Base-by-base conservation (phyloP, 305 asterid genomes). In the Ilex paraguariensis region DNA sequence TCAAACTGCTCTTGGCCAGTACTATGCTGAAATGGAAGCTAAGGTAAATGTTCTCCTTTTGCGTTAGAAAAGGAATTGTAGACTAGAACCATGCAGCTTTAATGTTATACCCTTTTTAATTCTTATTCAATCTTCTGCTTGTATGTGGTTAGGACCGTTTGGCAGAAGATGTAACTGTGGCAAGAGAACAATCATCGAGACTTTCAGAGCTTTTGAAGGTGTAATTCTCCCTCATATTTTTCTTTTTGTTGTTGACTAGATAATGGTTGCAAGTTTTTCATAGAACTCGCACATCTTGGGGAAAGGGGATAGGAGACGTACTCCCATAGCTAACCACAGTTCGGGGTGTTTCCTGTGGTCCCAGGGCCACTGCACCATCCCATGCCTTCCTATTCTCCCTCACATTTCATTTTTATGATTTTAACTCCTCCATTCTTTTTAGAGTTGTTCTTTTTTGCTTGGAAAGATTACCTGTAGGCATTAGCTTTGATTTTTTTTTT, bases 1-100 rank as follows among this genome's bases (percentile, higher is more conserved):
- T 64, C 98, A 88, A 79, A 88, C 97, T 75, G 99, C 99, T 10
- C 95, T 94, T 62, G 97, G 99, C 65, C 99, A 91, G 81, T 88
- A 91, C 78, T 88, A 94, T 71, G 99, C 99, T 33, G 99, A 94
- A 85, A 91, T 94, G 58, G 99, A 94, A 75, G 97, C 95, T 54
- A 94, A 88, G 99, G 99, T 94, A 75, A 49, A 45, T 49, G 57
- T 56, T 66, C 31, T 32, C 21, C 16, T 57, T 48, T 40, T 53
- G 42, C 58, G 0, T 17, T 54, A 3, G 30, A 54, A 46, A 46
- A 7, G 15, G 11, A 3, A 46, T 46, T 21, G 3, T 12, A 46
- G 52, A 46, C 52, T 13, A 6, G 52, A 46, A 12, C 5, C 52
- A 46, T 46, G 52, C 15, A 36, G 52, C 15, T 46, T 46, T 10